Evolutionary conservation across 768 basidiomycete species (phyloP).

Genomic region (Russula vinacea): DNA sequence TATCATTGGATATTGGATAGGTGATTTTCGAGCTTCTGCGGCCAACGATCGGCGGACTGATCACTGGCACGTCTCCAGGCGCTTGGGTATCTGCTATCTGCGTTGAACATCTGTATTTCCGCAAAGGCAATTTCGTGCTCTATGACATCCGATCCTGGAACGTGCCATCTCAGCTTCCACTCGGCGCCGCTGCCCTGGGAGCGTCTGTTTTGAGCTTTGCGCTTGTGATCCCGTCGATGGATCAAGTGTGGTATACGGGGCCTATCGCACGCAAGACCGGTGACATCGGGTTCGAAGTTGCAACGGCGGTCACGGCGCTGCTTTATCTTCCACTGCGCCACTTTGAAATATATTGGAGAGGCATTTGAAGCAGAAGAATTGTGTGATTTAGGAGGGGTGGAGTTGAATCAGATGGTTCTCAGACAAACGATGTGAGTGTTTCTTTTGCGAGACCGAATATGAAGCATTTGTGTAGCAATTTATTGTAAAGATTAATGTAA

Average conservation of each 20-base stretch:
- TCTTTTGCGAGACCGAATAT: background rate
- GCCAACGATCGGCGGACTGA: constrained; percentile 40
- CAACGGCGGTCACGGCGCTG: constrained; percentile 46
- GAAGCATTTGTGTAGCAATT: too few species aligned
- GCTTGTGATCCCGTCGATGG: constrained; percentile 63
- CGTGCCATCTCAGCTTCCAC: constrained; percentile 49
- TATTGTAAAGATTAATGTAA: too few species aligned
- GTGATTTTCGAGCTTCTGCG: constrained; percentile 13
- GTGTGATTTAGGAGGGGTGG: background rate
- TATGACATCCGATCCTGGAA: constrained; percentile 60
- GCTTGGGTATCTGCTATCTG: constrained; percentile 59
- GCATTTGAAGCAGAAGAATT: background rate
- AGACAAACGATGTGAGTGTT: background rate
- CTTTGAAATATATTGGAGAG: constrained; percentile 32
- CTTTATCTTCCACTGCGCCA: constrained; percentile 54
- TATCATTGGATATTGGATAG: constrained; percentile 49
- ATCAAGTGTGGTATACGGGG: constrained; percentile 67
- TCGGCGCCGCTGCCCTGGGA: constrained; percentile 57
- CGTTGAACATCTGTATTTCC: constrained; percentile 65
- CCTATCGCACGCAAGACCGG: constrained; percentile 63
- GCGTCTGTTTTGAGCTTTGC: constrained; percentile 52
- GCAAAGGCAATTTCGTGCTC: constrained; percentile 44
- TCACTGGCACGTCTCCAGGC: constrained; percentile 45
- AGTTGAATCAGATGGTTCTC: background rate
- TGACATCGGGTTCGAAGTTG: constrained; percentile 68